These are phyloP conservation scores for Breynia disticha DNA, from an alignment of 441 rosid genomes.

Conservation along the genomic window DNA sequence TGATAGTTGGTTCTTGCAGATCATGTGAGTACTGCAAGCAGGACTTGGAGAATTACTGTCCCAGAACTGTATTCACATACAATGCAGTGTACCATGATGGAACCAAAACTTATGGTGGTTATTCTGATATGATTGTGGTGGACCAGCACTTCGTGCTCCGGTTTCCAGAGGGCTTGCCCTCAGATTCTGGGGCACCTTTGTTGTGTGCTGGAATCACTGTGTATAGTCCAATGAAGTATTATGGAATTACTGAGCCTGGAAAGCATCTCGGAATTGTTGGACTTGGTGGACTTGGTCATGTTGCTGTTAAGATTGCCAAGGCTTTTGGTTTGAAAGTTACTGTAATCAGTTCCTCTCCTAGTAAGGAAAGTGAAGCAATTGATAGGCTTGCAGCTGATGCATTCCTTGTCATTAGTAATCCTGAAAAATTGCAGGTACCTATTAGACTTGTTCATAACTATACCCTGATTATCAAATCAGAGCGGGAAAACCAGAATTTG, in stretches of 20 bases:
- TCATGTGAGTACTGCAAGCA: slow-evolving; percentile 58
- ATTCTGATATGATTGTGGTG: slow-evolving; percentile 55
- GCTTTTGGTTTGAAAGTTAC: slow-evolving; percentile 78
- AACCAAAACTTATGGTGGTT: slow-evolving; percentile 62
- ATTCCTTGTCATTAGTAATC: slow-evolving; percentile 52
- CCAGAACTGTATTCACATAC: slow-evolving; percentile 43
- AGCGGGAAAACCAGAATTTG: background rate
- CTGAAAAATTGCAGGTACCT: slow-evolving; percentile 50
- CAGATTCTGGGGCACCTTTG: slow-evolving; percentile 57
- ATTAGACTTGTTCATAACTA: too few relatives aligned
- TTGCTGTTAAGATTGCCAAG: slow-evolving; percentile 72
- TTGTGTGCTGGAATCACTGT: slow-evolving; percentile 83
- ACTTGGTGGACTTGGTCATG: slow-evolving; percentile 85
- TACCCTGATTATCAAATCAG: background rate
- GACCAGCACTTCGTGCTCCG: slow-evolving; percentile 52
- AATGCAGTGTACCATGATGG: slow-evolving; percentile 42
- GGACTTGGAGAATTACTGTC: slow-evolving; percentile 70
- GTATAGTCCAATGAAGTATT: slow-evolving; percentile 77
- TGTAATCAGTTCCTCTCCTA: slow-evolving; percentile 55
- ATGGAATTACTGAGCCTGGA: slow-evolving; percentile 64
- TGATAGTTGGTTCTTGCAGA: slow-evolving; percentile 52
- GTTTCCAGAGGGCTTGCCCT: slow-evolving; percentile 55
- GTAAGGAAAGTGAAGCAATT: slow-evolving; percentile 59
- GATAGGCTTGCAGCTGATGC: slow-evolving; percentile 56
- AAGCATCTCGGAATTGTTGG: slow-evolving; percentile 79